phyloP scores from a whole-genome alignment of 2,329 filamentous ascomycete species.

The Neofusicoccum laricinum region DNA sequence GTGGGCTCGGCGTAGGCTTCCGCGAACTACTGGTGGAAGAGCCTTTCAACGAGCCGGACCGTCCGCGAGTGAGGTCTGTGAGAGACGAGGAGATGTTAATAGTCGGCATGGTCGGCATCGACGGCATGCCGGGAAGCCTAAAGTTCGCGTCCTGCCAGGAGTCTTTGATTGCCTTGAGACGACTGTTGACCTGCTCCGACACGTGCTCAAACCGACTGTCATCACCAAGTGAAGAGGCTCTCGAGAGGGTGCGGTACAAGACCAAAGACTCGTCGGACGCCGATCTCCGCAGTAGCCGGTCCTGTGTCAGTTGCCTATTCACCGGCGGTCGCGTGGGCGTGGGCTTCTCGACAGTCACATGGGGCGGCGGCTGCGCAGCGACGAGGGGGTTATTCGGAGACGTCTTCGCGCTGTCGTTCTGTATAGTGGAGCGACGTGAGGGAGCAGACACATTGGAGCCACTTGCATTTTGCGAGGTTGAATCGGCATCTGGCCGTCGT shows the following conservation, averaged over 20 bases:
- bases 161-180: slow-evolving; percentile 86
- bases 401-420: background rate
- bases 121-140: slow-evolving; percentile 51
- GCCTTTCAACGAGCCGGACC: slow-evolving; percentile 4
- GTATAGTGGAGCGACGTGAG: slow-evolving; percentile 2
- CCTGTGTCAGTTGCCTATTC: slow-evolving; percentile 11
- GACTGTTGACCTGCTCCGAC: slow-evolving; percentile 80
- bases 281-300: slow-evolving; percentile 52
- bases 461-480: background rate
- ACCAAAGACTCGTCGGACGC: slow-evolving; percentile 75
- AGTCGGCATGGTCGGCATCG: slow-evolving; percentile 37
- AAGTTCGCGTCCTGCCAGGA: slow-evolving; percentile 81
- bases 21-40: background rate
- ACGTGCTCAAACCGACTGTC: slow-evolving; percentile 77
- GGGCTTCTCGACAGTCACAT: background rate
- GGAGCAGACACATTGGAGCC: background rate
- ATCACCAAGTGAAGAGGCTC: slow-evolving; percentile 79
- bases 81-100: slow-evolving; percentile 22
- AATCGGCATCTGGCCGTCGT: background rate
- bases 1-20: slow-evolving; percentile 8
- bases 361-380: slow-evolving; percentile 15
- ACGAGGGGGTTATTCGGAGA: background rate
- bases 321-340: slow-evolving; percentile 17
- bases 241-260: slow-evolving; percentile 71
- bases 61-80: slow-evolving; percentile 10